Evolutionary conservation across 75 land plant species (phyloP), one percentile per base, ranked within the genome.

Genomic region (Selaginella tamariscina): DNA sequence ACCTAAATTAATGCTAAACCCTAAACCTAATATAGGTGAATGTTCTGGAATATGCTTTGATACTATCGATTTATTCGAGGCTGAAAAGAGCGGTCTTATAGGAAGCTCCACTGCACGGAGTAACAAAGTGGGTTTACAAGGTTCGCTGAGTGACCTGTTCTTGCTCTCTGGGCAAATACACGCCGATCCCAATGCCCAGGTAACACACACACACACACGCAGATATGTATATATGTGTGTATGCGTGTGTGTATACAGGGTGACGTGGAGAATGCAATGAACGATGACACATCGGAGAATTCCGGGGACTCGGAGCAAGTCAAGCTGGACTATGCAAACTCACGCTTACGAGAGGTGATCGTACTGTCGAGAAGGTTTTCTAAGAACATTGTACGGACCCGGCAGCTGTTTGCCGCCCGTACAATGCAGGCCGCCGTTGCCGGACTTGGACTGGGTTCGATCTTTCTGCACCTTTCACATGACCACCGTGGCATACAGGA

Each of bases 41-140:
- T 64, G 79, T 86, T 18, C 70, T 91, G 1, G 97, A 91, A 55
- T 91, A 82, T 64, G 84, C 98, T 59, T 93, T 81, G 98, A 89
- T 32, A 74, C 93, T 23, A 71, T 93, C 29, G 72, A 73, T 30
- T 24, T 67, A 0, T 39, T 67, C 0, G 75, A 68, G 21, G 27
- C 39, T 0, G 75, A 73, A 2, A 27, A 66, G 18, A 66, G 70
- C 18, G 44, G 73, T 54, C 44, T 66, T 18, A 39, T 72, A 5
- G 49, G 49, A 39, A 39, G 49, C 49, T 5, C 49, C 5, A 39
- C 56, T 67, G 67, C 11, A 39, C 29, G 59, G 23, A 22, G 22
- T 55, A n/a, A n/a, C n/a, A 11, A 5, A 62, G 64, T 29, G 67
- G 30, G 5, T 26, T 60, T 20, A 64, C 60, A 33, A 27, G 21